Conservation (phyloP, 768 basidiomycete genomes). For the Auriscalpium orientale region DNA sequence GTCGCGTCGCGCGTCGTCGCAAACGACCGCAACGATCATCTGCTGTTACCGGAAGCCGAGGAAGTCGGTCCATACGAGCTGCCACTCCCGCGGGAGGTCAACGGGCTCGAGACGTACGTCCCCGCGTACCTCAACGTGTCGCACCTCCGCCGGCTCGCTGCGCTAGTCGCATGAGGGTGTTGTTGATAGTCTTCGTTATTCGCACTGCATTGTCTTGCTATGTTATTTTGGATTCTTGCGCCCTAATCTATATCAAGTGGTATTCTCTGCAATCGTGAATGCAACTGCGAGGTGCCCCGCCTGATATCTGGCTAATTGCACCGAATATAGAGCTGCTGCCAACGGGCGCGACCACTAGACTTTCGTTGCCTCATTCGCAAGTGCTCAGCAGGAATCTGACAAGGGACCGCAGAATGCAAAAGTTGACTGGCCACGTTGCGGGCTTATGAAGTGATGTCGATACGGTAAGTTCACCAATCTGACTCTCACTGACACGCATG, state of each 20-base stretch:
- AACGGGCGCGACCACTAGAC: too few relatives aligned
- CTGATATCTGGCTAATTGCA: too few relatives aligned
- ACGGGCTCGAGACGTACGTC: slow-evolving; percentile 93
- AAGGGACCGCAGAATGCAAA: too few relatives aligned
- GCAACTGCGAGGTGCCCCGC: too few relatives aligned
- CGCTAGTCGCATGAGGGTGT: slow-evolving; percentile 61
- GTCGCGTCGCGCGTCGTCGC: slow-evolving; percentile 94
- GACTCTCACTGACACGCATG: too few relatives aligned
- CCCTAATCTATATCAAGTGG: background rate
- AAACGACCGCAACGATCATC: slow-evolving; percentile 94
- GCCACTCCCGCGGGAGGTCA: slow-evolving; percentile 89
- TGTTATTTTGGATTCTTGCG: background rate
- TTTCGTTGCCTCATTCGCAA: too few relatives aligned
- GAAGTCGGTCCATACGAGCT: slow-evolving; percentile 95
- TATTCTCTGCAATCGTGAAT: too few relatives aligned
- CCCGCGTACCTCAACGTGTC: slow-evolving; percentile 88
- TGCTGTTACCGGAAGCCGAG: slow-evolving; percentile 93
- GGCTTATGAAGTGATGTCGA: too few relatives aligned
- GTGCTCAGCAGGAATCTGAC: too few relatives aligned
- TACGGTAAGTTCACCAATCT: too few relatives aligned
- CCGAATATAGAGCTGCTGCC: too few relatives aligned
- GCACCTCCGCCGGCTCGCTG: slow-evolving; percentile 80
- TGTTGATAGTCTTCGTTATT: background rate
- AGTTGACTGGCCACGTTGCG: too few relatives aligned
- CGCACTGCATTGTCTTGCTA: background rate